Conservation (phyloP, 164 flowering plant genomes). For the Kingdonia uniflora region DNA sequence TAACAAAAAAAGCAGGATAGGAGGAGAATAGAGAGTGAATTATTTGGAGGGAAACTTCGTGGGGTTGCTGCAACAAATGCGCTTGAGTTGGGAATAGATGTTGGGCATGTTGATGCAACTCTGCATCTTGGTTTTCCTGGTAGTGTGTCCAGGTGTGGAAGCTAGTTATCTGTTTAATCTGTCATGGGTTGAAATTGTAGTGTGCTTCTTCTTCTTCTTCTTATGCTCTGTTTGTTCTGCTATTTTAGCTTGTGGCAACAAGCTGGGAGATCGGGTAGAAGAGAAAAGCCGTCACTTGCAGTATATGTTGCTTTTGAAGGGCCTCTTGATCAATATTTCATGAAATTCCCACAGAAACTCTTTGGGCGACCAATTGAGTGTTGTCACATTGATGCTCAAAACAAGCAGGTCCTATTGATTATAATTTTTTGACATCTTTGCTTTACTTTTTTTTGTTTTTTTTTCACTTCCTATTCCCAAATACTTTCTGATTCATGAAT, state of each 20-base stretch:
- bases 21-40: conserved; percentile 76
- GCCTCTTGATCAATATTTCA: conserved; percentile 91
- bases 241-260: conserved; percentile 86
- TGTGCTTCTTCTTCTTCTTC: conserved; percentile 1
- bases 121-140: conserved; percentile 98
- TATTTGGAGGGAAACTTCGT: conserved; percentile 73
- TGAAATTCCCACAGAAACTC: conserved; percentile 79
- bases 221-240: conserved; percentile 7
- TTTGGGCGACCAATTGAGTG: conserved; percentile 76
- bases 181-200: not conserved
- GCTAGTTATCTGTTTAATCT: not conserved
- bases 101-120: conserved; percentile 91
- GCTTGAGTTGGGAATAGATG: conserved; percentile 94
- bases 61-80: conserved; percentile 99
- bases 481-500: no score
- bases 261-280: conserved; percentile 96
- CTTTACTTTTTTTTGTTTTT: not conserved
- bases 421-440: not conserved
- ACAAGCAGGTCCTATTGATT: conserved; percentile 50
- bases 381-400: conserved; percentile 75
- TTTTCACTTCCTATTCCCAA: not conserved
- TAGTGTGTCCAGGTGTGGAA: conserved; percentile 71
- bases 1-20: conserved; percentile 45
- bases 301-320: conserved; percentile 92
- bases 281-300: conserved; percentile 76